Percentiles rank a stretch among this genome's conserved stretches.
Conservation (phyloP, 2,329 filamentous ascomycete genomes). For the Alternaria atra region DNA sequence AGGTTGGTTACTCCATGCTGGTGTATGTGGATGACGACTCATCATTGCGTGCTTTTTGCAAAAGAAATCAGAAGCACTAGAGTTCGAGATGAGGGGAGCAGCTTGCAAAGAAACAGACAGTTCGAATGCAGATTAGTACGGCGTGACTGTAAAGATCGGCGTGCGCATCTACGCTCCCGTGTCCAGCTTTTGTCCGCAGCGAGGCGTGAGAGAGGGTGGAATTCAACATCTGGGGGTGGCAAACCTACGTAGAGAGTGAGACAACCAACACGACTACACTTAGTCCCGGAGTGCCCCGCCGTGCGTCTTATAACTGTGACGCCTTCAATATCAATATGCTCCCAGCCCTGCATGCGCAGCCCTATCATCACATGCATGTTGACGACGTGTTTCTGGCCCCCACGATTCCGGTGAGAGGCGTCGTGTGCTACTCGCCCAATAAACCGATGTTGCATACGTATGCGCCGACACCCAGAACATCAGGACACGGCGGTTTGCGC, state of each 20-base stretch:
- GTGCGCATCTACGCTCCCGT: not conserved
- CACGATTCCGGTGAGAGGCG: slow-evolving; percentile 29
- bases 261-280: slow-evolving; percentile 1
- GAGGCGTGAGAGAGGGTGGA: not conserved
- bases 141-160: not conserved
- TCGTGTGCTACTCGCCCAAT: slow-evolving; percentile 17
- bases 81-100: not conserved
- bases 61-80: not conserved
- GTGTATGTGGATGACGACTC: not conserved
- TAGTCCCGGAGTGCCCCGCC: slow-evolving; percentile 3
- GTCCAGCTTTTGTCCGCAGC: not conserved
- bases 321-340: slow-evolving; percentile 11
- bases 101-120: not conserved
- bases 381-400: slow-evolving; percentile 27
- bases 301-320: not conserved
- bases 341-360: slow-evolving; percentile 6
- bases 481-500: slow-evolving; percentile 16
- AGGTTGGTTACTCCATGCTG: not conserved
- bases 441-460: slow-evolving; percentile 15
- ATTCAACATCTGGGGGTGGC: not conserved
- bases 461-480: slow-evolving; percentile 15
- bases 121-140: not conserved
- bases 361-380: slow-evolving; percentile 17
- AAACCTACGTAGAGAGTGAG: not conserved
- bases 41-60: not conserved